A percentile compares a stretch with the other conserved stretches of the same genome.
These are phyloP conservation scores for Suhomyces choctaworum DNA, from an alignment of 1,139 yeast species.

Conservation along the genomic window DNA sequence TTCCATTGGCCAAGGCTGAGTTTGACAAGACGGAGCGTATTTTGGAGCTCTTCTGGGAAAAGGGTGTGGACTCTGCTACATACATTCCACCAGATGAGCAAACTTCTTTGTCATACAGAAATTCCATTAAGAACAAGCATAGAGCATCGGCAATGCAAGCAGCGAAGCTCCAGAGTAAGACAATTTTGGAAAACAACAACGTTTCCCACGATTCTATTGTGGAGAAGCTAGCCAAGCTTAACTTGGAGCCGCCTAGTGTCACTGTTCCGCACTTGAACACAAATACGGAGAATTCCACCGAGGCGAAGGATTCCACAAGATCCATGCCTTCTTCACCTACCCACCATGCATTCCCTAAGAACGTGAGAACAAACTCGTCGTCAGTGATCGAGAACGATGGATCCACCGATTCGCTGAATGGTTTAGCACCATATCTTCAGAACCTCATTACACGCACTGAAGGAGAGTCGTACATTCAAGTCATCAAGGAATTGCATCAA, in stretches of 20 bases:
- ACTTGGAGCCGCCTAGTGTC: slow-evolving; percentile 54
- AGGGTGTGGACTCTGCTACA: slow-evolving; percentile 87
- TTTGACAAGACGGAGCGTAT: slow-evolving; percentile 69
- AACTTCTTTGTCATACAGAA: slow-evolving; percentile 71
- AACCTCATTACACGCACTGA: slow-evolving; percentile 60
- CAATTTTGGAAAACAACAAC: slow-evolving; percentile 31
- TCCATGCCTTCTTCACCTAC: slow-evolving; percentile 34
- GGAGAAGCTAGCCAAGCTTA: slow-evolving; percentile 50
- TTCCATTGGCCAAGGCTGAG: slow-evolving; percentile 90
- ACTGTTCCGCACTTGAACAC: slow-evolving; percentile 34
- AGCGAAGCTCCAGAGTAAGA: slow-evolving; percentile 55
- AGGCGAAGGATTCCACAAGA: slow-evolving; percentile 17
- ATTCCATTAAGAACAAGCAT: slow-evolving; percentile 75
- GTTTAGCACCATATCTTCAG: slow-evolving; percentile 58
- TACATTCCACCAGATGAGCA: slow-evolving; percentile 87
- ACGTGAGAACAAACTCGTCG: slow-evolving; percentile 28
- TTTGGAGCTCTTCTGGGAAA: slow-evolving; percentile 89
- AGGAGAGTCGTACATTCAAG: slow-evolving; percentile 67
- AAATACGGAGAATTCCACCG: slow-evolving; percentile 9
- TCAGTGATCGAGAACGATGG: slow-evolving; percentile 20
- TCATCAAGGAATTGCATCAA: slow-evolving; percentile 70
- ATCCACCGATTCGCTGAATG: slow-evolving; percentile 26
- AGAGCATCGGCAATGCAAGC: slow-evolving; percentile 72
- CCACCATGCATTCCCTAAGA: slow-evolving; percentile 27
- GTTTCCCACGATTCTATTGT: slow-evolving; percentile 43